Conservation (phyloP, 306 rosid species). For the Carpinus fangiana region DNA sequence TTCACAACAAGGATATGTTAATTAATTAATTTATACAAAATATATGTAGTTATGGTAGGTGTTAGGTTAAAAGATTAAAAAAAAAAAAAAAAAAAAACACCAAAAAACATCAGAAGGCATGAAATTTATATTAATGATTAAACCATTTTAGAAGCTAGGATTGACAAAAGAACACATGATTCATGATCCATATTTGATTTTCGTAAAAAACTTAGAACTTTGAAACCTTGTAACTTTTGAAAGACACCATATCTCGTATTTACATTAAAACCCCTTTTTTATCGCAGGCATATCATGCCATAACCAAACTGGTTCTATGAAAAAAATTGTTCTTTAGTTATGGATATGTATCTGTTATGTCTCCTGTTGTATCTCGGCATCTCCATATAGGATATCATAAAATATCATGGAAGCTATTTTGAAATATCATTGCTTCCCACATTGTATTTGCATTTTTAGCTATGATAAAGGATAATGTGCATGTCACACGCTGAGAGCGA, state of each 20-base stretch:
- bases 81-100: not conserved
- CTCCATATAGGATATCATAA: no score
- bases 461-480: not conserved
- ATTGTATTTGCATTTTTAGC: not conserved
- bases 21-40: not conserved
- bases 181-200: not conserved
- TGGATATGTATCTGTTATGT: no score
- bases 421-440: no score
- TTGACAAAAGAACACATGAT: not conserved
- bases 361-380: no score
- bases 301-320: no score
- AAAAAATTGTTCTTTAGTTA: no score
- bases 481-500: not conserved
- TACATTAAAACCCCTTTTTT: no score
- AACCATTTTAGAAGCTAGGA: not conserved
- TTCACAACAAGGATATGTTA: not conserved
- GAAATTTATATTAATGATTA: not conserved
- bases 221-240: no score
- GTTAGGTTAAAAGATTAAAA: not conserved
- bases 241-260: no score
- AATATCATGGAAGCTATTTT: no score
- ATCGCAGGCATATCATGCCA: no score
- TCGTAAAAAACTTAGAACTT: not conserved
- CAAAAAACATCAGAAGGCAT: not conserved
- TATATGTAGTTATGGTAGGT: not conserved